These are phyloP conservation scores for Pseudogymnoascus sp. DNA, from an alignment of 2,329 filamentous ascomycete species.

Conservation along the genomic window DNA sequence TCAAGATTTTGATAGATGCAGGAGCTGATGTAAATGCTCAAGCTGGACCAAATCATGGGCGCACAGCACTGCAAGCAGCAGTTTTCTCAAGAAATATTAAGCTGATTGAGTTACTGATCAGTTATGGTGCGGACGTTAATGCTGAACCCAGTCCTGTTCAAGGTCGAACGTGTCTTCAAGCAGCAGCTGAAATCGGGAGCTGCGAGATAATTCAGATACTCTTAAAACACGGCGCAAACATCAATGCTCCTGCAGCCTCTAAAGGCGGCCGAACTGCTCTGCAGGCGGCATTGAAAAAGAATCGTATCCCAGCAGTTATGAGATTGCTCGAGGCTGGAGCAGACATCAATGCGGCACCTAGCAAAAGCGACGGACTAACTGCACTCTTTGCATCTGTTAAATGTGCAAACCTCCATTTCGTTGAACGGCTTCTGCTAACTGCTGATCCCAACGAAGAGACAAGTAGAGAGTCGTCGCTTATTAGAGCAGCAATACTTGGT, in stretches of 20 bases:
- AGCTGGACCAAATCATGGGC: neutral
- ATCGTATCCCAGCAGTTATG: conserved; percentile 15
- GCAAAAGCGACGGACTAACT: neutral
- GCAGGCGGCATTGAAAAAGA: conserved; percentile 15
- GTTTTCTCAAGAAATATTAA: neutral
- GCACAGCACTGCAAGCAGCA: conserved; percentile 1
- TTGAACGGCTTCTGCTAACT: conserved; percentile 11
- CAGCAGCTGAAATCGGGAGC: conserved; percentile 31
- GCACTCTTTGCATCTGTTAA: conserved; percentile 14
- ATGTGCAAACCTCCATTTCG: conserved; percentile 6
- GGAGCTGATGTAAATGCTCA: conserved; percentile 8
- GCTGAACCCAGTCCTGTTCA: neutral
- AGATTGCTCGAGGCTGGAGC: conserved; percentile 16
- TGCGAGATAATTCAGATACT: conserved; percentile 30
- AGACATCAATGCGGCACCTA: conserved; percentile 16
- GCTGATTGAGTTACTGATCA: neutral
- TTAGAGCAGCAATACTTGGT: neutral
- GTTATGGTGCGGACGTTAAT: conserved; percentile 3
- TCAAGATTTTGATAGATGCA: neutral
- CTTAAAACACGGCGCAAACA: conserved; percentile 22
- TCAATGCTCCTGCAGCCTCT: conserved; percentile 15
- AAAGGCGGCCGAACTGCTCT: conserved; percentile 18
- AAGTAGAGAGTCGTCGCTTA: conserved; percentile 10
- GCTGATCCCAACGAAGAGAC: conserved; percentile 13
- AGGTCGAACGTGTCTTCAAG: conserved; percentile 12